These are phyloP conservation scores for Gomphus sp. DNA, from an alignment of 1,284 basidiomycete species.

Conservation along the genomic window DNA sequence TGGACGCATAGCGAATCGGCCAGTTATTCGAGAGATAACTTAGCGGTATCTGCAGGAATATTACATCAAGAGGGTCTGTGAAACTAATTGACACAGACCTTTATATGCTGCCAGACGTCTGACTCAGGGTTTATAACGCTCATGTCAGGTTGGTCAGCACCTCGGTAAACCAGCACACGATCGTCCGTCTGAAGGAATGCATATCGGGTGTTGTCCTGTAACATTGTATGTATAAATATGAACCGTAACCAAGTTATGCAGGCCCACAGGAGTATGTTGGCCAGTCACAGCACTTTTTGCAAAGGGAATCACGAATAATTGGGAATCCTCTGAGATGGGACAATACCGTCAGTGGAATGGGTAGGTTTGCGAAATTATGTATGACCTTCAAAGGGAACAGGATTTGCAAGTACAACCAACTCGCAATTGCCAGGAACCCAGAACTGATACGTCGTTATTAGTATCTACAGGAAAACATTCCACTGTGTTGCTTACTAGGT, in stretches of 20 bases:
- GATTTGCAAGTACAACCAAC: slow-evolving; percentile 58
- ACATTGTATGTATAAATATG: slow-evolving; percentile 3
- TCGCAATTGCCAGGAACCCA: slow-evolving; percentile 91
- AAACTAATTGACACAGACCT: slow-evolving; percentile 33
- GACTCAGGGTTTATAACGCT: slow-evolving; percentile 98
- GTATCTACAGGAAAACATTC: slow-evolving; percentile 15
- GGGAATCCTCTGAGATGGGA: slow-evolving; percentile 34
- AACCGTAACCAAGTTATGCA: neutral
- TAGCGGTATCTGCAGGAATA: slow-evolving; percentile 62
- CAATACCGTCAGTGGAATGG: neutral
- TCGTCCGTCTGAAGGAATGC: slow-evolving; percentile 96
- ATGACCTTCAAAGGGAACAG: slow-evolving; percentile 5
- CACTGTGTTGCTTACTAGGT: slow-evolving; percentile 20
- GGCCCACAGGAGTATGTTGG: slow-evolving; percentile 78
- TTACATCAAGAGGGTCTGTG: neutral
- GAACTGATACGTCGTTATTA: slow-evolving; percentile 46
- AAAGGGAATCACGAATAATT: slow-evolving; percentile 84
- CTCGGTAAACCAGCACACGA: slow-evolving; percentile 89
- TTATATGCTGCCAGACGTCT: slow-evolving; percentile 96
- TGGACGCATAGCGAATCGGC: slow-evolving; percentile 90
- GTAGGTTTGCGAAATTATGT: neutral
- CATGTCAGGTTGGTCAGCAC: slow-evolving; percentile 96
- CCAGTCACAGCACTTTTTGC: slow-evolving; percentile 91
- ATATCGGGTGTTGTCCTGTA: slow-evolving; percentile 87
- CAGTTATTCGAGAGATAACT: slow-evolving; percentile 86